Percentiles rank a stretch among this genome's conserved stretches.
phyloP scores from a whole-genome alignment of 169 alveolate species.

The Cytauxzoon felis region DNA sequence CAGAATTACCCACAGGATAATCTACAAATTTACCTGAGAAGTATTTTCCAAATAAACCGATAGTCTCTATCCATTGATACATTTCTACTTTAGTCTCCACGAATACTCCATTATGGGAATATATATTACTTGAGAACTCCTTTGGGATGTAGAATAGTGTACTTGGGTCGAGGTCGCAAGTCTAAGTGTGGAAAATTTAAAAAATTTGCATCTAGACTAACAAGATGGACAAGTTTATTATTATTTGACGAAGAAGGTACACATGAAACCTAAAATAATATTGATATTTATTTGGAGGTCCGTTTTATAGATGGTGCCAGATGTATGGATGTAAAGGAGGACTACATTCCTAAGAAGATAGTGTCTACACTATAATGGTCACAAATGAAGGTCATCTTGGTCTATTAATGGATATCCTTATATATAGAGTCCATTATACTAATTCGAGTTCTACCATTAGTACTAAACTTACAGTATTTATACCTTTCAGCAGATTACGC shows the following conservation, averaged over 20 bases:
- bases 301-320: too few relatives aligned
- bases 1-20: constrained; percentile 43
- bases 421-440: too few relatives aligned
- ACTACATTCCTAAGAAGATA: too few relatives aligned
- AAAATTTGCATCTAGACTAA: neutral
- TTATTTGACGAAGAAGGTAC: constrained; percentile 36
- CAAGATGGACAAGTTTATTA: constrained; percentile 38
- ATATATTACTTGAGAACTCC: constrained; percentile 74
- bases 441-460: too few relatives aligned
- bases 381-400: too few relatives aligned
- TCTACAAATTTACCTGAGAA: constrained; percentile 53
- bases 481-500: too few relatives aligned
- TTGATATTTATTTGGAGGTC: too few relatives aligned
- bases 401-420: too few relatives aligned
- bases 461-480: too few relatives aligned
- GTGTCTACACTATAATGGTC: too few relatives aligned
- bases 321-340: too few relatives aligned
- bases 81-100: constrained; percentile 72
- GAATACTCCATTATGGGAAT: constrained; percentile 72
- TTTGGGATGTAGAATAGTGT: constrained; percentile 66
- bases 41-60: constrained; percentile 39
- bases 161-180: constrained; percentile 63
- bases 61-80: constrained; percentile 69
- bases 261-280: constrained; percentile 35
- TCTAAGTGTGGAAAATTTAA: constrained; percentile 36